Evolutionary conservation across 1,139 yeast species (phyloP).

Genomic region (Yamadazyma epiphylla): DNA sequence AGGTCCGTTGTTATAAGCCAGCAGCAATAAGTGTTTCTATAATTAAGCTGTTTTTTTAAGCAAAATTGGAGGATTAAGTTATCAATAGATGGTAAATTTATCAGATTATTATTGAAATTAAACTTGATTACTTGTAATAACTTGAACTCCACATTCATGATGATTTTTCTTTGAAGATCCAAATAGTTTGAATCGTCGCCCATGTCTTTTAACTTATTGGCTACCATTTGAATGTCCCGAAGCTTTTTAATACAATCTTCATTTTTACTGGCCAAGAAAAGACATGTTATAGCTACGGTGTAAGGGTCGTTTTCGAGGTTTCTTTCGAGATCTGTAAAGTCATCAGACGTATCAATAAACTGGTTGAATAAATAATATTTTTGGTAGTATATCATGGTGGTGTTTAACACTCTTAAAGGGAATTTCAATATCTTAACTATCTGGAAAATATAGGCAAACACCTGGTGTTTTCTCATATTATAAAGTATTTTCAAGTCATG

Average conservation of each 20-base stretch:
- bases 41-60: conserved; percentile 48
- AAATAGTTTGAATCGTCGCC: conserved; percentile 22
- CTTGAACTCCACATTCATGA: conserved; percentile 62
- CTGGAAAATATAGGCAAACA: conserved; percentile 52
- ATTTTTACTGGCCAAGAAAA: conserved; percentile 78
- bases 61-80: conserved; percentile 65
- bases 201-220: conserved; percentile 37
- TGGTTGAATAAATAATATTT: conserved; percentile 63
- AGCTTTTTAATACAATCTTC: conserved; percentile 87
- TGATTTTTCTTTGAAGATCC: conserved; percentile 50
- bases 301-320: conserved; percentile 36
- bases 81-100: conserved; percentile 51
- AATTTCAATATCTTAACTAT: conserved; percentile 53
- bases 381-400: conserved; percentile 70
- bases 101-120: conserved; percentile 60
- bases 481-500: conserved; percentile 45
- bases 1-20: conserved; percentile 80
- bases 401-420: conserved; percentile 63
- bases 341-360: conserved; percentile 38
- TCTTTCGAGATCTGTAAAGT: conserved; percentile 15
- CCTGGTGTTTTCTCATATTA: conserved; percentile 50
- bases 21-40: conserved; percentile 49
- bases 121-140: conserved; percentile 71
- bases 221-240: conserved; percentile 50
- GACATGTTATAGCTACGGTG: conserved; percentile 66